Base-by-base conservation (phyloP, 352 stramenopile genomes). In the Phytophthora sp. region DNA sequence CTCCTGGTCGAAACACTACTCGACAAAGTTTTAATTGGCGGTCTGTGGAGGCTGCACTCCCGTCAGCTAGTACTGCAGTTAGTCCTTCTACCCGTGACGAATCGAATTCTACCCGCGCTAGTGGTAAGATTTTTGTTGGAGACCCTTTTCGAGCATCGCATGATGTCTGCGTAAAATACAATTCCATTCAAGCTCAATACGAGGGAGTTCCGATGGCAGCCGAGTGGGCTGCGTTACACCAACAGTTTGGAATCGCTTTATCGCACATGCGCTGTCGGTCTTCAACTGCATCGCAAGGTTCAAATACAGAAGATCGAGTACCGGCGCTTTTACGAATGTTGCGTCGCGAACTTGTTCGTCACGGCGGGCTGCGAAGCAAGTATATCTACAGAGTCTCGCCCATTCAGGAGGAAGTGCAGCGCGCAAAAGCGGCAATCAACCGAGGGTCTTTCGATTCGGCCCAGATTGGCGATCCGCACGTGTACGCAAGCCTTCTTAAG, bases 401-500 rank as follows among this genome's bases (percentile, higher is more conserved):
- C 0, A 64, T 87, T 31, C 65, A 84, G 21, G 62, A 69, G 11
- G 67, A 87, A 17, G 46, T 88, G 5, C 62, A 74, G 18, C 52
- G 50, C 18, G 67, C 72, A 9, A 88, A 84, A 42, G 39, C 68
- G 1, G 74, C 71, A 5, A 85, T 88, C 52, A 71, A 91, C 32
- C 46, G 65, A 28, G 77, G 82, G 2, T 63, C 23, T 2, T 86
- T 91, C 31, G 76, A 86, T 13, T 30, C 56, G 4, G 23, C 44
- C 4, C 60, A 65, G 7, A 35, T 81, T 3, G 44, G 30, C 4
- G 82, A 91, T 20, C 72, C 79, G 10, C 76, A 84, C 35, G 70
- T 89, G 3, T 87, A 82, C 53, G 76, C 77, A 0, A 85, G 79
- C 52, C 69, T 91, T 18, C 51, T 89, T 34, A 91, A 91, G 41